A percentile compares a stretch with the other conserved stretches of the same genome.
Conservation (phyloP, 1,139 yeast genomes). For the Geotrichum klebahnii region DNA sequence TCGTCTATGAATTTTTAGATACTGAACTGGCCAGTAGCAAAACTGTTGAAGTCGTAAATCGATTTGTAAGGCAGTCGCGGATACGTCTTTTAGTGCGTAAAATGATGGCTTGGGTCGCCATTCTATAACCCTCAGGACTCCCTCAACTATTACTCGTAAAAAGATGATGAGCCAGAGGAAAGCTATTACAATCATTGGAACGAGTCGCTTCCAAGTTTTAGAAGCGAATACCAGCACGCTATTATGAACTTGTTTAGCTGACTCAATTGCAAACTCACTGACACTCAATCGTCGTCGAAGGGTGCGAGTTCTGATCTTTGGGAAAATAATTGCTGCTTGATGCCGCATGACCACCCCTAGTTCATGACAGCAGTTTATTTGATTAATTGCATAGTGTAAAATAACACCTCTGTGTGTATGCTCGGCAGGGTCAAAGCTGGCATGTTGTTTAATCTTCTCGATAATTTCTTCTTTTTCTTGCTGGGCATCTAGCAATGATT, state of each 20-base stretch:
- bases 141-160: constrained; percentile 36
- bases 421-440: constrained; percentile 14
- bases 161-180: constrained; percentile 27
- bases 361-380: constrained; percentile 38
- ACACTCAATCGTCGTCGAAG: constrained; percentile 28
- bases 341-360: constrained; percentile 33
- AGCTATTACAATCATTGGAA: constrained; percentile 17
- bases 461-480: constrained; percentile 25
- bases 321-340: constrained; percentile 34
- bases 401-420: constrained; percentile 16
- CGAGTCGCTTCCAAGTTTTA: constrained; percentile 20
- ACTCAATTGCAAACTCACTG: constrained; percentile 30
- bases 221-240: constrained; percentile 21
- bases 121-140: constrained; percentile 41
- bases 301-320: constrained; percentile 28
- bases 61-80: constrained; percentile 71
- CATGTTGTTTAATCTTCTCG: constrained; percentile 27
- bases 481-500: constrained; percentile 31
- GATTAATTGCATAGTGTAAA: constrained; percentile 33
- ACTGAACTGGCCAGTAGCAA: constrained; percentile 78
- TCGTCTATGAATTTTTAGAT: constrained; percentile 49
- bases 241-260: constrained; percentile 30
- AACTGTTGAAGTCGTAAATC: constrained; percentile 75
- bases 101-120: constrained; percentile 31
- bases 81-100: constrained; percentile 44